A percentile compares a stretch with the other conserved stretches of the same genome.
Evolutionary conservation across 768 basidiomycete genomes (phyloP).

Genomic region (Paxillus involutus): DNA sequence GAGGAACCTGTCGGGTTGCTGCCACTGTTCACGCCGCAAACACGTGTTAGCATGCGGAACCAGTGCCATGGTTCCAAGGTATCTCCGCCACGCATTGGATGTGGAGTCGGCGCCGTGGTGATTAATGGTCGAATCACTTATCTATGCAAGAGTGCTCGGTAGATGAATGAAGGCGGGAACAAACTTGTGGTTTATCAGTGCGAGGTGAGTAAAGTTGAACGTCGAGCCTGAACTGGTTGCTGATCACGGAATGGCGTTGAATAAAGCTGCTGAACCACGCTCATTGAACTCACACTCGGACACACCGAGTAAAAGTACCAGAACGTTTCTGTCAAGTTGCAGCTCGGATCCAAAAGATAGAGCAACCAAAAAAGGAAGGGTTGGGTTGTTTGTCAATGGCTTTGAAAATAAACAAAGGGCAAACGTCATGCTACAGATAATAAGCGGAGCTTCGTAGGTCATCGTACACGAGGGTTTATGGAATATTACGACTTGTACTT

Average conservation of each 20-base stretch:
- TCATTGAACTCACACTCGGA: too few relatives aligned
- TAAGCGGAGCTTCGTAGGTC: too few relatives aligned
- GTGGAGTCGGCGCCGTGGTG: neutral
- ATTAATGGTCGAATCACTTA: neutral
- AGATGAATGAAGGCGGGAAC: too few relatives aligned
- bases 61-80: neutral
- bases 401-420: slow-evolving; percentile 8
- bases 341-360: neutral
- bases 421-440: too few relatives aligned
- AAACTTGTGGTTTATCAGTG: too few relatives aligned
- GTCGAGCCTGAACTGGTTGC: too few relatives aligned
- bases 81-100: neutral
- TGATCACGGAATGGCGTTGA: too few relatives aligned
- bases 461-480: too few relatives aligned
- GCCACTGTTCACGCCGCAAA: slow-evolving; percentile 14
- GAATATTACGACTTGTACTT: too few relatives aligned
- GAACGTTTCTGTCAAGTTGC: neutral
- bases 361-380: slow-evolving; percentile 1
- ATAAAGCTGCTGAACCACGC: neutral
- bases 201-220: too few relatives aligned
- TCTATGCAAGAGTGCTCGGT: neutral
- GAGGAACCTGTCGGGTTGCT: slow-evolving; percentile 15
- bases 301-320: too few relatives aligned
- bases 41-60: slow-evolving; percentile 6
- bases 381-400: slow-evolving; percentile 18